These are phyloP conservation scores for Glomus cerebriforme DNA, from an alignment of 192 early-diverging fungal genomes.

Conservation along the genomic window DNA sequence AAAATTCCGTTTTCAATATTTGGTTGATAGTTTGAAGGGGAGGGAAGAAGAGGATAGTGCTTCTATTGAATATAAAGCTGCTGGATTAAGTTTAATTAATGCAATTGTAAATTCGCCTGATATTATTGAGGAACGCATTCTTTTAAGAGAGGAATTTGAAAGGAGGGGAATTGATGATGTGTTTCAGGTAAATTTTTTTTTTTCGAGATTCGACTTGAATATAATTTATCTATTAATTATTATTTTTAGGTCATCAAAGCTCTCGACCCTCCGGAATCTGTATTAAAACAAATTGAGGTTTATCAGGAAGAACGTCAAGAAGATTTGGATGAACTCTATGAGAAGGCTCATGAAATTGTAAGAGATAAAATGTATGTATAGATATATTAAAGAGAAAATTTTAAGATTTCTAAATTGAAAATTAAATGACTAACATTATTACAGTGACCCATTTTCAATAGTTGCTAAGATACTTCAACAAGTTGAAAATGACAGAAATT, in stretches of 20 bases:
- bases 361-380: conserved; percentile 30
- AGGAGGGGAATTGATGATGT: conserved; percentile 52
- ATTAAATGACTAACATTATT: neutral
- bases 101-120: conserved; percentile 51
- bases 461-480: conserved; percentile 29
- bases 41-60: neutral
- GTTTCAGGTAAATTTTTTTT: conserved; percentile 41
- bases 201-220: neutral
- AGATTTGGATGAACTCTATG: conserved; percentile 49
- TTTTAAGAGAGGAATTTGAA: conserved; percentile 50
- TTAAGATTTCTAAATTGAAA: neutral
- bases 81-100: conserved; percentile 48
- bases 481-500: conserved; percentile 35
- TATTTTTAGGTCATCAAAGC: conserved; percentile 1
- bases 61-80: conserved; percentile 44
- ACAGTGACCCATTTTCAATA: conserved; percentile 14
- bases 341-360: conserved; percentile 36
- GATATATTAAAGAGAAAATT: neutral
- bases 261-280: conserved; percentile 44
- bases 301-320: conserved; percentile 45
- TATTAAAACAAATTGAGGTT: conserved; percentile 45
- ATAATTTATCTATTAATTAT: neutral
- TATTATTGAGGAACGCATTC: conserved; percentile 44
- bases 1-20: conserved; percentile 55
- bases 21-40: conserved; percentile 43